Evolutionary conservation across 768 basidiomycete genomes (phyloP).

Genomic region (Serpula lacrymans): DNA sequence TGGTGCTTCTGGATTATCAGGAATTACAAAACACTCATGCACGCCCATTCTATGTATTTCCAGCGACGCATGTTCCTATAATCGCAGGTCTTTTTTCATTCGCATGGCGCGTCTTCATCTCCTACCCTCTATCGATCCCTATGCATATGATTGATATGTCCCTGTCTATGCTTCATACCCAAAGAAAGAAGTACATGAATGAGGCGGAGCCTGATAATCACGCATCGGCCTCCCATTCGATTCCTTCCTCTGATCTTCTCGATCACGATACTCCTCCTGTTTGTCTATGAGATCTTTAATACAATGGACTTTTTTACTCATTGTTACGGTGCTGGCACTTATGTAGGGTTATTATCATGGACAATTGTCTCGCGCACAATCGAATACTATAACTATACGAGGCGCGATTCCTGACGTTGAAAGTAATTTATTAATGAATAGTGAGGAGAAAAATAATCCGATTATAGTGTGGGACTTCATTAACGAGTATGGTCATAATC

Average conservation of each 20-base stretch:
- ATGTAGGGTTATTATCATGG: conserved; percentile 41
- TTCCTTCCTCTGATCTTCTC: conserved; percentile 22
- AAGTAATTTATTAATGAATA: too few relatives aligned
- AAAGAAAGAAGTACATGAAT: conserved; percentile 25
- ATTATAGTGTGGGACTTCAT: too few relatives aligned
- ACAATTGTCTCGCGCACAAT: conserved; percentile 33
- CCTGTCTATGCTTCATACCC: conserved; percentile 29
- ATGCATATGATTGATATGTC: conserved; percentile 36
- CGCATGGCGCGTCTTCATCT: conserved; percentile 44
- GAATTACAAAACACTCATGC: conserved; percentile 19
- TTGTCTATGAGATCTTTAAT: conserved; percentile 47
- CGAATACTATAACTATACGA: conserved; percentile 19
- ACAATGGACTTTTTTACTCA: conserved; percentile 36
- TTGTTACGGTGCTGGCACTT: conserved; percentile 45
- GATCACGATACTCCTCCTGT: conserved; percentile 40
- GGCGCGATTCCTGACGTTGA: too few relatives aligned
- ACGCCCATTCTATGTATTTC: conserved; percentile 29
- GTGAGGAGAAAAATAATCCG: too few relatives aligned
- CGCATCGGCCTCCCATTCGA: conserved; percentile 17
- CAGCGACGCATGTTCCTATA: conserved; percentile 24
- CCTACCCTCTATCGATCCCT: conserved; percentile 49
- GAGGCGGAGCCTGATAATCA: conserved; percentile 25
- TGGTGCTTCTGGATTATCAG: conserved; percentile 18
- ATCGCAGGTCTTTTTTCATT: conserved; percentile 40
- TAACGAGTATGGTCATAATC: conserved; percentile 4